Conservation (phyloP, 176 grass and related monocot genomes). For the Zea mays region Zm-B73-REFERENCE-NAM-5.0 NC_050103.1:13189001-13189500, state of each 20-base stretch:
- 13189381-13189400: conserved; percentile 53
- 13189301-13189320: conserved; percentile 10
- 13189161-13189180: background rate
- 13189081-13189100: conserved; percentile 12
- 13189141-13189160: conserved; percentile 24
- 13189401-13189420: background rate
- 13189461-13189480: conserved; percentile 36
- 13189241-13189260: background rate
- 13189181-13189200: conserved; percentile 1
- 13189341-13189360: conserved; percentile 25
- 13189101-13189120: conserved; percentile 44
- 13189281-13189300: conserved; percentile 4
- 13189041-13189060: conserved; percentile 13
- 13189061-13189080: conserved; percentile 25
- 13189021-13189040: conserved; percentile 1
- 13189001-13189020: conserved; percentile 7
- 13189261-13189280: conserved; percentile 27
- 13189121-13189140: conserved; percentile 42
- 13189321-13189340: conserved; percentile 34
- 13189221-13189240: background rate
- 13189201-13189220: conserved; percentile 5
- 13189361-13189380: conserved; percentile 35
- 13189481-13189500: background rate
- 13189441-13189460: conserved; percentile 31
- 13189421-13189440: conserved; percentile 19